Base-by-base conservation (phyloP, 148 eudicot species). In the Camellia lanceoleosa region DNA sequence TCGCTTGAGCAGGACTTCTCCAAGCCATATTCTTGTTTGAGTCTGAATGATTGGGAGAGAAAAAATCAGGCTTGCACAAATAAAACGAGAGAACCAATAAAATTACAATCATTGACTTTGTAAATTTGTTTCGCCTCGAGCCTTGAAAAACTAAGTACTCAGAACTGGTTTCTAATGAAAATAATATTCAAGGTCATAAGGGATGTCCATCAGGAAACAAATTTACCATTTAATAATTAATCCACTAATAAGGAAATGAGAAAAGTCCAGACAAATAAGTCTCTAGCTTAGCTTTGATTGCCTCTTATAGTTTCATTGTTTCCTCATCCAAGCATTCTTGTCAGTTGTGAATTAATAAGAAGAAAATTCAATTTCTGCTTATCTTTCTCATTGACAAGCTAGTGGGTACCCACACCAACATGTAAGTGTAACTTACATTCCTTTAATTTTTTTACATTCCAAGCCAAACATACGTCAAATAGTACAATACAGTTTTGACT, bases 1-100 rank as follows among this genome's bases (percentile, higher is more conserved):
- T 80, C 92, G 83, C 51, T 80, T 89, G 42, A 80, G 86, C 74
- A 91, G 80, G 56, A 93, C 88, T 85, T 91, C 97, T 74, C 97
- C 95, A 72, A 93, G 92, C 97, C 97, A 93, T 79, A 90, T 93
- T 79, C 92, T 87, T 77, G 97, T 86, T 85, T 91, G 95, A 71
- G 84, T 90, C 97, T 93, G 87, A 72, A 79, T 59, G 49, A 67
- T 12, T 30, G 42, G 6, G 4, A 78, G n/a, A 3, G 62, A 30
- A 43, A 30, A 65, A 65, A 67, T 30, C 30, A 78, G 18, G 42
- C 20, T 30, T 20, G n/a, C 23, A 7, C 12, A n/a, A 68, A 16
- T 16, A 4, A 18, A 56, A 67, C 18, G 11, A 42, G 43, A n/a
- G n/a, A 68, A 8, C 20, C 44, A 72, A 38, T 19, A 49, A 5